These are phyloP conservation scores for Uromyces viciae-fabae DNA, from an alignment of 1,284 basidiomycete species.

Conservation along the genomic window DNA sequence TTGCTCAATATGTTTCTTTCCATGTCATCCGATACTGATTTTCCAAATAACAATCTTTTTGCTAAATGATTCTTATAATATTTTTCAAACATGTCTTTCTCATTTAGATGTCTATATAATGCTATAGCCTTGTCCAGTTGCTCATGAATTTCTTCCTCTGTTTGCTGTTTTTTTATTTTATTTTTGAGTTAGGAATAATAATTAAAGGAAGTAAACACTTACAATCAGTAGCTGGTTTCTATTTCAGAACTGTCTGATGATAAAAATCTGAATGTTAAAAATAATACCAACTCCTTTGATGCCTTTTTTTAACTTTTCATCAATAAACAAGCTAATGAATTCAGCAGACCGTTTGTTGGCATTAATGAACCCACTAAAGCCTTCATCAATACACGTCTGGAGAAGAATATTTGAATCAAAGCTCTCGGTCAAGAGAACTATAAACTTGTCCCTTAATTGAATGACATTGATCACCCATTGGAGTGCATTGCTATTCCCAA, in stretches of 20 bases:
- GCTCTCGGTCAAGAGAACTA: slow-evolving; percentile 67
- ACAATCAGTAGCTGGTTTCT: not conserved
- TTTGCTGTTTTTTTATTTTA: slow-evolving; percentile 72
- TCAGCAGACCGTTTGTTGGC: slow-evolving; percentile 81
- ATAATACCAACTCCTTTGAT: slow-evolving; percentile 75
- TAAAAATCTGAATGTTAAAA: not conserved
- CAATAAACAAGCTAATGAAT: slow-evolving; percentile 93
- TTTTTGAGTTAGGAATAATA: slow-evolving; percentile 10
- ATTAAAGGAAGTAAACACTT: not conserved
- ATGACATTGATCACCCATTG: slow-evolving; percentile 94
- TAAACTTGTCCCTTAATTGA: slow-evolving; percentile 85
- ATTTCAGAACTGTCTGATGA: not conserved
- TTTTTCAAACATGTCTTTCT: slow-evolving; percentile 96
- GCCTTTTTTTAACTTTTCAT: slow-evolving; percentile 92
- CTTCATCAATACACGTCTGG: slow-evolving; percentile 82
- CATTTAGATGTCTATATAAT: slow-evolving; percentile 86
- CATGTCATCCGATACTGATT: slow-evolving; percentile 92
- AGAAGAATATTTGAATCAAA: slow-evolving; percentile 73
- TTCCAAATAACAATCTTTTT: slow-evolving; percentile 77
- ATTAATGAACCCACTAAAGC: slow-evolving; percentile 90
- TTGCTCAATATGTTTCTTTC: slow-evolving; percentile 97
- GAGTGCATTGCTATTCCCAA: slow-evolving; percentile 62
- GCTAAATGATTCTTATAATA: slow-evolving; percentile 97
- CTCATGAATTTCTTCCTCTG: slow-evolving; percentile 81
- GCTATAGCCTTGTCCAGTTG: slow-evolving; percentile 92